Conservation (phyloP, 768 basidiomycete genomes). For the Scleroderma citrinum region DNA sequence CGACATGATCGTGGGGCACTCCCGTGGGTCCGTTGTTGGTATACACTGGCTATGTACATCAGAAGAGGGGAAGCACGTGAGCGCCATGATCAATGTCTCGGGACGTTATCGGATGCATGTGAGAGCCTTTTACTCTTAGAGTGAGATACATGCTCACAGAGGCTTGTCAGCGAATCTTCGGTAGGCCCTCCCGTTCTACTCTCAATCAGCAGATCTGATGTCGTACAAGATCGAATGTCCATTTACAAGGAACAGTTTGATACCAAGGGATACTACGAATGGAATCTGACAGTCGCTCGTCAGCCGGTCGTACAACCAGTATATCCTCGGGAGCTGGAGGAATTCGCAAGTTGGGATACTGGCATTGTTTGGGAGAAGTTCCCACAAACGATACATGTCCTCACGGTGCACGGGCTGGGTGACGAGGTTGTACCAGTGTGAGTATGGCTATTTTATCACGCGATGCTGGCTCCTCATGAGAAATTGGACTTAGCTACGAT, state of each 20-base stretch:
- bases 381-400: constrained; percentile 55
- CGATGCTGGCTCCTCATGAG: neutral
- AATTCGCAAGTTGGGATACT: constrained; percentile 61
- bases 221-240: constrained; percentile 14
- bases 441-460: constrained; percentile 20
- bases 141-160: constrained; percentile 3
- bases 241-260: constrained; percentile 47
- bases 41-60: constrained; percentile 66
- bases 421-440: constrained; percentile 69
- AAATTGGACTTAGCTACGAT: constrained; percentile 47
- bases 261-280: constrained; percentile 54
- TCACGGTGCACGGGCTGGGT: constrained; percentile 71
- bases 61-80: constrained; percentile 48
- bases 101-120: constrained; percentile 79
- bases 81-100: constrained; percentile 66
- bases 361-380: constrained; percentile 65
- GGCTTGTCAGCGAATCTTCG: constrained; percentile 21
- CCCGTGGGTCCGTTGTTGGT: constrained; percentile 63
- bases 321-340: constrained; percentile 52
- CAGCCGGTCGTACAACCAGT: constrained; percentile 48
- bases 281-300: constrained; percentile 62
- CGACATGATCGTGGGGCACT: constrained; percentile 72
- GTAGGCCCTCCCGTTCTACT: constrained; percentile 9
- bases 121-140: constrained; percentile 23
- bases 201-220: neutral